Percentiles rank a stretch among this genome's conserved stretches.
Conservation (phyloP, 306 rosid species). For the Sicyos edulis region DNA sequence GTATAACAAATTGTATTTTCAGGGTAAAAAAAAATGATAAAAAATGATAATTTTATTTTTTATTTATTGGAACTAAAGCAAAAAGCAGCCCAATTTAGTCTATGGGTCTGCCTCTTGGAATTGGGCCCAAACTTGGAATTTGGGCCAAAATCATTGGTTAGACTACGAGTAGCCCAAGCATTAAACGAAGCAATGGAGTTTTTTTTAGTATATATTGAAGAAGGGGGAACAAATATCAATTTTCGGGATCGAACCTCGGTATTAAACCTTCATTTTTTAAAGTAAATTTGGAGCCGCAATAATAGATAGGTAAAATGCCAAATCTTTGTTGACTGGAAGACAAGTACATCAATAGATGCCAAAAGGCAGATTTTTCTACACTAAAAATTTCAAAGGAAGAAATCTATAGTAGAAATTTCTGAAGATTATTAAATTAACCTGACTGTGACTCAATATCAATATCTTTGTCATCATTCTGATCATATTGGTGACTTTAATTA, state of each 20-base stretch:
- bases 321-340: conserved; percentile 8
- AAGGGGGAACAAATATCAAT: too few relatives aligned
- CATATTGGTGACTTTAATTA: conserved; percentile 11
- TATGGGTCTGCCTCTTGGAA: background rate
- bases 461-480: background rate
- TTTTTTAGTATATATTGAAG: too few relatives aligned
- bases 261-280: background rate
- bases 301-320: background rate
- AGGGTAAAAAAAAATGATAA: too few relatives aligned
- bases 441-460: background rate
- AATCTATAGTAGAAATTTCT: conserved; percentile 4
- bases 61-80: too few relatives aligned
- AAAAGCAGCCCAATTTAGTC: background rate
- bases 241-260: too few relatives aligned
- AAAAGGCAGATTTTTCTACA: conserved; percentile 14
- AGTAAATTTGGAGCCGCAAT: background rate
- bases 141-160: background rate
- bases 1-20: too few relatives aligned
- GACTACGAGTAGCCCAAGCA: background rate
- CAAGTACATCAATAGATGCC: conserved; percentile 9
- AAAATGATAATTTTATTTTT: too few relatives aligned
- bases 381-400: conserved; percentile 16
- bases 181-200: background rate
- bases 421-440: background rate
- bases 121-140: background rate